Conservation (phyloP, 441 rosid species). For the Euphorbia schlechtendalii region DNA sequence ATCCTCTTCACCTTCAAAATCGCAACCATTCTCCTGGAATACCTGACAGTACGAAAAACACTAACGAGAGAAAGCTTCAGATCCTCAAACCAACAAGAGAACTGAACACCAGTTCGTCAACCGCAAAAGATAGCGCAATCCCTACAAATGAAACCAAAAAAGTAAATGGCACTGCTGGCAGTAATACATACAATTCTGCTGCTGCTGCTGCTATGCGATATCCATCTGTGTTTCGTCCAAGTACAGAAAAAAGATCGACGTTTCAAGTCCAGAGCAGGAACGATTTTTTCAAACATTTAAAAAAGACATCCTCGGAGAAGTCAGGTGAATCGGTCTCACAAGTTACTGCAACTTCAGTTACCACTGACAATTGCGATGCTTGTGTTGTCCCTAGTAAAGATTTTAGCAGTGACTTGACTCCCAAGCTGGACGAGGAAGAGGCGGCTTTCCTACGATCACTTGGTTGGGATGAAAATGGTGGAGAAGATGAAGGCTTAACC, state of each 20-base stretch:
- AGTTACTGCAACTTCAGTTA: conserved; percentile 9
- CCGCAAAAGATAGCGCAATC: conserved; percentile 5
- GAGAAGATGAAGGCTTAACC: conserved; percentile 13
- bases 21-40: conserved; percentile 2
- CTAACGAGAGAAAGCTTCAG: conserved; percentile 12
- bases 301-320: conserved; percentile 13
- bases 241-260: conserved; percentile 7
- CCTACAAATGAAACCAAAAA: neutral
- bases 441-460: conserved; percentile 12
- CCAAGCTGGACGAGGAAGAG: conserved; percentile 14
- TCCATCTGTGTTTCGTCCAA: conserved; percentile 1
- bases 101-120: conserved; percentile 6
- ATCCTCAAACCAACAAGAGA: conserved; percentile 12
- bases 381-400: neutral
- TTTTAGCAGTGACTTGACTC: neutral
- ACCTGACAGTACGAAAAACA: conserved; percentile 5
- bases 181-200: too few species aligned
- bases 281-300: conserved; percentile 13
- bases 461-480: conserved; percentile 17
- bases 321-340: neutral
- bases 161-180: neutral
- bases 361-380: too few species aligned
- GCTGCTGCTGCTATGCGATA: neutral
- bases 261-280: conserved; percentile 15
- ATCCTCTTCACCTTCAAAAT: neutral